Evolutionary conservation across 805 yeast genomes (phyloP), one percentile per base, ranked within the genome.

Genomic region (Candida hispaniensis): DNA sequence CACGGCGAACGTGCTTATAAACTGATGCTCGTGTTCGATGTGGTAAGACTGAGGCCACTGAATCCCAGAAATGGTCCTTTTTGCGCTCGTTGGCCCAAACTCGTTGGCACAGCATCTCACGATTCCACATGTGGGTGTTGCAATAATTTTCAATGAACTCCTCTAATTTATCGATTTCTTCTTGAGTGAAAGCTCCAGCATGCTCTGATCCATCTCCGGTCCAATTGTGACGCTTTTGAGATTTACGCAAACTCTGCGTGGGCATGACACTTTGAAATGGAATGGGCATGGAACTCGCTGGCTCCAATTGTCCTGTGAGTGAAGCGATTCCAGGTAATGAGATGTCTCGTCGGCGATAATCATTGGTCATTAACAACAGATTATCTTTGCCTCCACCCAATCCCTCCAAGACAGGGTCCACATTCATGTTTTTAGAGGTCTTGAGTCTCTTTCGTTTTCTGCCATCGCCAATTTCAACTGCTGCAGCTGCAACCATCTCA

Each of bases 11-110:
- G 53, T 88, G 97, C 54, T 88, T 88, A 59, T 88, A 88, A 6
- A 88, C 73, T 2, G 93, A 78, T 0, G 95, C 93, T 30, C 94
- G 65, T 0, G 94, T 75, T 51, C 97, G 67, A 45, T 77, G 71
- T 1, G 95, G 94, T 25, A 86, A 58, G 2, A 83, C 91, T 32
- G 69, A 69, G 27, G 85, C 77, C 14, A 88, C 61, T 14, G 71
- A 63, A 43, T 80, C 93, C 97, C 97, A 86, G 49, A 86, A 83
- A 45, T 71, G 76, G 56, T 88, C 96, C 58, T 81, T 83, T 44
- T 73, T 74, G 17, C 94, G 68, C 43, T 78, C 86, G 44, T 75
- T 73, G 5, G 83, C 62, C 97, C 97, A 86, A 13, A 86, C 80
- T 28, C 95, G 64, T 46, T 74, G 75, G 55, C 94, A 79, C 5